These are phyloP conservation scores for Agastache rugosa DNA, from an alignment of 257 asterid genomes.

Conservation along the genomic window DNA sequence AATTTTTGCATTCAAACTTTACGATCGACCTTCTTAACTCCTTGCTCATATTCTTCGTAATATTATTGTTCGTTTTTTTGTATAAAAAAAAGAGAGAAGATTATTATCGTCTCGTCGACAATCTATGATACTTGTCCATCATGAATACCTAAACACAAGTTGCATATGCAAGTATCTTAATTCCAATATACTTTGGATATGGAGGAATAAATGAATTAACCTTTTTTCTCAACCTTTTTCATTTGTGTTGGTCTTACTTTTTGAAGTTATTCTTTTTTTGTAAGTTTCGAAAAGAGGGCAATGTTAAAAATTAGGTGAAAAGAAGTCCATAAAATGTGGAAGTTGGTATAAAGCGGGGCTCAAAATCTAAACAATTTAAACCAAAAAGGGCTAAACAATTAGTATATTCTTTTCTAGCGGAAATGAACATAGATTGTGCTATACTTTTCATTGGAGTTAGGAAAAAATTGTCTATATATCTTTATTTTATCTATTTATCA, in stretches of 20 bases:
- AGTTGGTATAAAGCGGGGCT: constrained; percentile 44
- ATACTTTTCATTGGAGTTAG: too few relatives aligned
- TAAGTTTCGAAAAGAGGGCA: neutral
- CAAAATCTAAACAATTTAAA: constrained; percentile 22
- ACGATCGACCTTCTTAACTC: too few relatives aligned
- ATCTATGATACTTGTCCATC: too few relatives aligned
- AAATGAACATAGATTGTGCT: too few relatives aligned
- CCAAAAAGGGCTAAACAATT: neutral
- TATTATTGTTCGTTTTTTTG: too few relatives aligned
- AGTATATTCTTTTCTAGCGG: neutral
- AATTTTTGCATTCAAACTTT: too few relatives aligned
- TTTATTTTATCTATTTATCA: too few relatives aligned
- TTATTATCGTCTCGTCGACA: too few relatives aligned
- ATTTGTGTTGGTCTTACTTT: neutral
- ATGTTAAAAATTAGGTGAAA: constrained; percentile 24
- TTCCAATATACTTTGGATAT: neutral
- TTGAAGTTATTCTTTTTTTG: neutral
- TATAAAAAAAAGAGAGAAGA: too few relatives aligned
- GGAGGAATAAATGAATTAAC: neutral
- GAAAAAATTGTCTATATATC: constrained; percentile 1
- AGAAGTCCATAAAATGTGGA: constrained; percentile 43
- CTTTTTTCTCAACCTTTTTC: neutral
- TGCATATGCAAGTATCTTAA: too few relatives aligned
- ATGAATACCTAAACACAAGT: too few relatives aligned
- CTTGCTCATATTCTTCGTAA: too few relatives aligned